phyloP scores from a whole-genome alignment of 1,284 basidiomycete species.

The Psilocybe mexicana region DNA sequence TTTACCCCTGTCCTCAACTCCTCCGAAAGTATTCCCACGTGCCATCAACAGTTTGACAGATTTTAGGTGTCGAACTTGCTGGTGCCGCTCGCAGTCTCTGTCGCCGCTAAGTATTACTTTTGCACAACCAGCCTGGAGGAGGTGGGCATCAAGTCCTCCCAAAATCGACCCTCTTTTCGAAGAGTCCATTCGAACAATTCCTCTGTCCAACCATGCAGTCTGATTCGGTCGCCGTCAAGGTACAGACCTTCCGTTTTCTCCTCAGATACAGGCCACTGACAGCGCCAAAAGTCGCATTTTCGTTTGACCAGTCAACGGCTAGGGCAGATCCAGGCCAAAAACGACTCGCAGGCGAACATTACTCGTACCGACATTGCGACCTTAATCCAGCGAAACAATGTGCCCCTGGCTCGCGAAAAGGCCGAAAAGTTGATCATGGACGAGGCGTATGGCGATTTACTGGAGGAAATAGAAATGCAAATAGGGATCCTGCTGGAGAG shows the following conservation, averaged over 20 bases:
- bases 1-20: slow-evolving; percentile 2
- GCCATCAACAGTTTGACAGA: slow-evolving; percentile 1
- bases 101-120: background rate
- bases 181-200: background rate
- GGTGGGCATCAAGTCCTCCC: background rate
- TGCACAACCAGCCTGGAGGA: background rate
- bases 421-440: slow-evolving; percentile 66
- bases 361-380: slow-evolving; percentile 67
- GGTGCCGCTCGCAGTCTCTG: background rate
- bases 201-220: slow-evolving; percentile 29
- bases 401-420: slow-evolving; percentile 65
- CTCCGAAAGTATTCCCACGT: background rate
- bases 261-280: slow-evolving; percentile 2
- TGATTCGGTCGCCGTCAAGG: slow-evolving; percentile 52
- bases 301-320: slow-evolving; percentile 63
- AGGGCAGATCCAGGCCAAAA: slow-evolving; percentile 67
- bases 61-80: background rate
- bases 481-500: slow-evolving; percentile 60
- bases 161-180: background rate
- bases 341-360: slow-evolving; percentile 62
- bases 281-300: slow-evolving; percentile 51
- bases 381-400: slow-evolving; percentile 58
- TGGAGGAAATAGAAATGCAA: slow-evolving; percentile 68
- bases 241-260: slow-evolving; percentile 22
- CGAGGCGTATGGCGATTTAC: slow-evolving; percentile 58